These are phyloP conservation scores for Gynochthodes officinalis DNA, from an alignment of 257 asterid species.

Conservation along the genomic window DNA sequence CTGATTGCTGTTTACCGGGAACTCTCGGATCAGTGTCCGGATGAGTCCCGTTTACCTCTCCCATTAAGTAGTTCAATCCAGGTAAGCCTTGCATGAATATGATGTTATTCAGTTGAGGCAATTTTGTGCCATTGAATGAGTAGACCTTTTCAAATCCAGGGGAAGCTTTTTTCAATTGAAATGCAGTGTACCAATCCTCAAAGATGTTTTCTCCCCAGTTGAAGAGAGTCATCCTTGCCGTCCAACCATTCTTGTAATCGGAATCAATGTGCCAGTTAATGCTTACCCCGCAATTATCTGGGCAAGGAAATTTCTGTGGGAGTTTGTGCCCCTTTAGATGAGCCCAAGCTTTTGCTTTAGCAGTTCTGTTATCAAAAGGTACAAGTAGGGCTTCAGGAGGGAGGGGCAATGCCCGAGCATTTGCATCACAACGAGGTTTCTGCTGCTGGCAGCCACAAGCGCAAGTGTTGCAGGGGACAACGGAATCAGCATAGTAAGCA, in stretches of 20 bases:
- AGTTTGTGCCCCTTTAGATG: slow-evolving; percentile 32
- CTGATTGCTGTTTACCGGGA: slow-evolving; percentile 94
- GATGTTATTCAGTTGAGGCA: slow-evolving; percentile 33
- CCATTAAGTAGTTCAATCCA: slow-evolving; percentile 72
- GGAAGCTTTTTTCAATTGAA: slow-evolving; percentile 51
- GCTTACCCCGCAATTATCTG: slow-evolving; percentile 91
- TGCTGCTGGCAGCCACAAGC: slow-evolving; percentile 77
- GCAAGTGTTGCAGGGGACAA: slow-evolving; percentile 74
- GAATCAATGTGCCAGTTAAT: slow-evolving; percentile 90
- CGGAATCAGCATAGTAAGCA: slow-evolving; percentile 63
- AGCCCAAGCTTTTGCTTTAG: slow-evolving; percentile 60
- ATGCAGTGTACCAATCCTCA: slow-evolving; percentile 75
- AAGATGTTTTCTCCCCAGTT: slow-evolving; percentile 68
- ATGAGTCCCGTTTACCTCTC: slow-evolving; percentile 70
- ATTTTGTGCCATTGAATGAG: slow-evolving; percentile 72
- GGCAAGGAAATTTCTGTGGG: slow-evolving; percentile 67
- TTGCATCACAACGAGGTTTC: slow-evolving; percentile 33
- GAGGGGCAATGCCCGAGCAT: slow-evolving; percentile 38
- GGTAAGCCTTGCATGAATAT: slow-evolving; percentile 86
- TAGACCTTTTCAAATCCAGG: slow-evolving; percentile 61
- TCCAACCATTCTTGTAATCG: slow-evolving; percentile 75
- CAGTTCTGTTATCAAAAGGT: slow-evolving; percentile 61
- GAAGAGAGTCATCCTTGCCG: slow-evolving; percentile 82
- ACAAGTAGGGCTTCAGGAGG: slow-evolving; percentile 80
- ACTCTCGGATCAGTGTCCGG: slow-evolving; percentile 60